Conservation (phyloP, 2,329 filamentous ascomycete species). For the Xylariales sp. region DNA sequence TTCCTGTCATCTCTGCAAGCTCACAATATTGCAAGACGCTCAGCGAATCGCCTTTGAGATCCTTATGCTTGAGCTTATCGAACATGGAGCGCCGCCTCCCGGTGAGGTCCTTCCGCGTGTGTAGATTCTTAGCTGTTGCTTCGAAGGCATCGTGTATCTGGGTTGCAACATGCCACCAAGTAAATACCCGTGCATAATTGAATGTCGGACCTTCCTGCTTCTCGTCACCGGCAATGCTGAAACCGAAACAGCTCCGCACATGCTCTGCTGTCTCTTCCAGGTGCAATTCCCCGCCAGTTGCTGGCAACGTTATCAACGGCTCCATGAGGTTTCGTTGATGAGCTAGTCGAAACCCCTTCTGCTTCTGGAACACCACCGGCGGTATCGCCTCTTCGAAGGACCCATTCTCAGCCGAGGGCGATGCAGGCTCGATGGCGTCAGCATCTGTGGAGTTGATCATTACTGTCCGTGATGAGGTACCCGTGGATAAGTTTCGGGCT, state of each 20-base stretch:
- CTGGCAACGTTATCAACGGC: not conserved
- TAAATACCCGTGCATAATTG: slow-evolving; percentile 16
- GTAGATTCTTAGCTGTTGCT: slow-evolving; percentile 5
- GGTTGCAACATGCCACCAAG: slow-evolving; percentile 16
- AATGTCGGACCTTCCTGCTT: slow-evolving; percentile 16
- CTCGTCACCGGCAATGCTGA: slow-evolving; percentile 14
- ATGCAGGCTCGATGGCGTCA: not conserved
- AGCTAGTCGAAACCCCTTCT: slow-evolving; percentile 2
- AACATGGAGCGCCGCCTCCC: slow-evolving; percentile 5
- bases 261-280: not conserved
- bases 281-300: not conserved
- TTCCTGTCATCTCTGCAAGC: not conserved
- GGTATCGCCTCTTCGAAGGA: not conserved
- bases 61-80: slow-evolving; percentile 7
- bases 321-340: not conserved
- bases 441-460: not conserved
- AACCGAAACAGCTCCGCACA: slow-evolving; percentile 12
- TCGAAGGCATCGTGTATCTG: slow-evolving; percentile 11
- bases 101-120: slow-evolving; percentile 1
- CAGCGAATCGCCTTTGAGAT: slow-evolving; percentile 10
- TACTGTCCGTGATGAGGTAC: not conserved
- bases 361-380: not conserved
- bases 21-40: slow-evolving; percentile 12
- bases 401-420: not conserved
- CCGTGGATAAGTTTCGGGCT: not conserved